A percentile compares a stretch with the other conserved stretches of the same genome.
Evolutionary conservation across 208 protist genomes (phyloP).

Genomic region (Porcisia deanei): DNA sequence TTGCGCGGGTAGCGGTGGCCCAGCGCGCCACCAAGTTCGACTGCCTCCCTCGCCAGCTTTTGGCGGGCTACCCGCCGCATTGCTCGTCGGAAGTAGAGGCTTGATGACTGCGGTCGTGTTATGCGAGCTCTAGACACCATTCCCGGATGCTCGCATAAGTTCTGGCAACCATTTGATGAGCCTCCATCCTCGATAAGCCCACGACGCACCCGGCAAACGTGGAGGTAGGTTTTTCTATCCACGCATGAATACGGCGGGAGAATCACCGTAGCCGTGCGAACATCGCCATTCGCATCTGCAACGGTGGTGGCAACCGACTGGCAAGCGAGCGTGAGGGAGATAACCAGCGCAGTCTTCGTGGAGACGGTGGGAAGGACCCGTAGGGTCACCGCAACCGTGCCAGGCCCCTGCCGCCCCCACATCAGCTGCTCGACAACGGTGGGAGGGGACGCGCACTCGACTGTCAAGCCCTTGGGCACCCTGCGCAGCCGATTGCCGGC

Average conservation of each 20-base stretch:
- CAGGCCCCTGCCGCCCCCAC: constrained; percentile 15
- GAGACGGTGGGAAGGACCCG: constrained; percentile 22
- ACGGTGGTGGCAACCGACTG: not conserved
- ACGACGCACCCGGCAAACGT: constrained; percentile 21
- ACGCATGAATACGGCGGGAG: constrained; percentile 26
- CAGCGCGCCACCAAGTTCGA: constrained; percentile 20
- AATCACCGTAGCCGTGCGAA: not conserved
- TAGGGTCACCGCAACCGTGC: constrained; percentile 23
- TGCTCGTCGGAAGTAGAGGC: constrained; percentile 29
- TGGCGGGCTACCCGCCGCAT: constrained; percentile 13
- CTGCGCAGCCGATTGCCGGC: constrained; percentile 48
- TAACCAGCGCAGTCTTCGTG: constrained; percentile 13
- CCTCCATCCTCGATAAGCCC: constrained; percentile 18
- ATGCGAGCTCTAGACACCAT: not conserved
- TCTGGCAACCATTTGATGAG: constrained; percentile 10
- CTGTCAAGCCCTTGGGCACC: not conserved
- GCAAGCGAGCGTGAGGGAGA: constrained; percentile 18
- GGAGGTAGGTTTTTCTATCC: constrained; percentile 22
- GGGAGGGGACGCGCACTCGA: constrained; percentile 13
- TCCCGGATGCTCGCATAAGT: not conserved
- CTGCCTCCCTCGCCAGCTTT: constrained; percentile 24
- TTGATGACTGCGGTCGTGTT: constrained; percentile 12
- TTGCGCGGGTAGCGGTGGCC: constrained; percentile 17
- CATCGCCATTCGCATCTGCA: not conserved
- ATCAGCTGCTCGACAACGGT: constrained; percentile 17